Percentiles rank a stretch among this genome's conserved stretches.
These are phyloP conservation scores for Salix dunnii DNA, from an alignment of 345 rosid genomes.

Conservation along the genomic window DNA sequence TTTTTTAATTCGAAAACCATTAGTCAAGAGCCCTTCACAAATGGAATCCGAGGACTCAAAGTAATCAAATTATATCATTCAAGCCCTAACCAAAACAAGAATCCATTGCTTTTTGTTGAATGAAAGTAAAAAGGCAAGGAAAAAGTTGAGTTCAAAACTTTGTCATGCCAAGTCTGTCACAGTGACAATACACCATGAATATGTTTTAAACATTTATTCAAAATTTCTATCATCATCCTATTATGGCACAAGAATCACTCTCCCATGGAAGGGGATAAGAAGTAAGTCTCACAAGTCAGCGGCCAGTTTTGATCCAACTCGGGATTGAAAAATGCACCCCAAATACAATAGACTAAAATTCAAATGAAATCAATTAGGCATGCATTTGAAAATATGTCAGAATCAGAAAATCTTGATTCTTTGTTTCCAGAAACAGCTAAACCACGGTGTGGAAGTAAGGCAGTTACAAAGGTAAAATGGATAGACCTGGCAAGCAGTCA, in stretches of 20 bases:
- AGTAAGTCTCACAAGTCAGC: not conserved
- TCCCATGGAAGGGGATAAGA: no score
- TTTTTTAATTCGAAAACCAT: not conserved
- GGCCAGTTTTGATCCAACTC: not conserved
- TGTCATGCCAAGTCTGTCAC: not conserved
- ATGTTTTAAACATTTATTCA: not conserved
- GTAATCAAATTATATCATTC: not conserved
- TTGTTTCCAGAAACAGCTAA: slow-evolving; percentile 4
- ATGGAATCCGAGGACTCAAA: not conserved
- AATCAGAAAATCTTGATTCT: not conserved
- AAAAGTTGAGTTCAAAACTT: not conserved
- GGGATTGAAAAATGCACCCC: not conserved
- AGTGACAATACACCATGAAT: not conserved
- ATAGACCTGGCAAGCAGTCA: slow-evolving; percentile 85
- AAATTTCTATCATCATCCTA: not conserved
- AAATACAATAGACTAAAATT: not conserved
- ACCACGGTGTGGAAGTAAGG: not conserved
- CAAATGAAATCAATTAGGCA: not conserved
- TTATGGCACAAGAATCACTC: not conserved
- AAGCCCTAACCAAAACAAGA: not conserved
- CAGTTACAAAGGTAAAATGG: not conserved
- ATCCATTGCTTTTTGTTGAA: not conserved
- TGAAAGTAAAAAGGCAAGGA: not conserved
- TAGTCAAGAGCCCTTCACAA: not conserved
- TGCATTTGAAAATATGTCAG: not conserved